Conservation (phyloP, 169 alveolate genomes). For the Cryptosporidium tyzzeri region DNA sequence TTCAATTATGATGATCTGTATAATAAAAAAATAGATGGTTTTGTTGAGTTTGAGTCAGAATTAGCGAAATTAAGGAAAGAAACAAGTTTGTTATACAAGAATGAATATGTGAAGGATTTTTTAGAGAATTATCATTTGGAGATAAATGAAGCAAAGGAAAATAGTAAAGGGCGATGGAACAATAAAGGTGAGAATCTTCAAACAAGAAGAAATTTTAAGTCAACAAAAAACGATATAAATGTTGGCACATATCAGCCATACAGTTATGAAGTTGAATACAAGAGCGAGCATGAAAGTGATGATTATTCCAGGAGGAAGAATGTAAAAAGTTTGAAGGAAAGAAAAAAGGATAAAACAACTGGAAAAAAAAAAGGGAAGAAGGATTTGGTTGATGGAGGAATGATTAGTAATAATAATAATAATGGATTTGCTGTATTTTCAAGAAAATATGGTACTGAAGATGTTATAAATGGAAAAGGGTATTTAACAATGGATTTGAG, state of each 20-base stretch:
- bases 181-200: not conserved
- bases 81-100: constrained; percentile 41
- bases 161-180: not conserved
- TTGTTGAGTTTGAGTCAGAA: constrained; percentile 52
- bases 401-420: not conserved
- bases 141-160: constrained; percentile 4
- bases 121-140: constrained; percentile 39
- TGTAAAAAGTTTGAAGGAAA: constrained; percentile 3
- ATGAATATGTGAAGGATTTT: constrained; percentile 65
- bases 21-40: constrained; percentile 3
- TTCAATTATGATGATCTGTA: constrained; percentile 40
- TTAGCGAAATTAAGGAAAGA: constrained; percentile 47
- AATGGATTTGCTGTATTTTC: constrained; percentile 30
- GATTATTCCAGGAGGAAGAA: not conserved
- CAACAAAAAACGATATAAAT: not conserved
- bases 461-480: not conserved
- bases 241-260: not conserved
- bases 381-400: not conserved
- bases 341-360: not conserved
- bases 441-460: constrained; percentile 51
- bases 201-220: not conserved
- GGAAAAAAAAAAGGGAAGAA: not conserved
- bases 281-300: not conserved
- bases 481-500: constrained; percentile 1
- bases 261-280: constrained; percentile 41